Base-by-base conservation (phyloP, 2,329 filamentous ascomycete genomes). In the Scleromitrula shiraiana region DNA sequence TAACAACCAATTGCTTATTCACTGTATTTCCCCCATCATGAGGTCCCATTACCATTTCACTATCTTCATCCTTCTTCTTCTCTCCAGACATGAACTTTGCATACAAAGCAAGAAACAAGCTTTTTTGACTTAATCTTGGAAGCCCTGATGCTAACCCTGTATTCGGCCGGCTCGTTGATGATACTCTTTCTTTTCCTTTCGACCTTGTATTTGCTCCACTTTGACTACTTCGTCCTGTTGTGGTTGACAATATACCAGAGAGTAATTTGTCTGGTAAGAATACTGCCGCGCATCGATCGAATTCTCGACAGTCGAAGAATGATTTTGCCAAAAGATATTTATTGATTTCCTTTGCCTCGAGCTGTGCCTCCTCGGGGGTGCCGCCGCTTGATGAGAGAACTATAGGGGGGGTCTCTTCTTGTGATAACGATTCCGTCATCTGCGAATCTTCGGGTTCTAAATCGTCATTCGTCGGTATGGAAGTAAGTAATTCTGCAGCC, bases 1-100 rank as follows among this genome's bases (percentile, higher is more conserved):
- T 78, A 0, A 78, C 75, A 2, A 85, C 74, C 24, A 98, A 70
- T 64, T 97, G 88, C 64, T 89, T 88, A 65, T 98, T 98, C 50
- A 80, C 68, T 1, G 88, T 86, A 26, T 83, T 82, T 1, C 90
- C 89, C 12, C 88, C 82, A 66, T 98, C 93, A 50, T 90, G 83
- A 1, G 93, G 91, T 0, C 93, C 93, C 68, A 97, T 80, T 42
- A 98, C 87, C 85, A 96, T 96, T 68, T 98, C 93, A 19, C 87
- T 88, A 50, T 97, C 91, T 66, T 98, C 93, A 59, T 95, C 88
- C 67, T 91, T 95, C 55, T 88, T 82, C 72, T 97, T 96, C 72
- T 98, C 93, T 1, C 93, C 93, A 0, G 90, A 85, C 54, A 97
- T 78, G 63, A 90, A 89, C 62, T 91, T 94, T 37, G 93, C 88